Evolutionary conservation across 805 yeast genomes (phyloP).

Genomic region (Cyberlindnera meyerae): DNA sequence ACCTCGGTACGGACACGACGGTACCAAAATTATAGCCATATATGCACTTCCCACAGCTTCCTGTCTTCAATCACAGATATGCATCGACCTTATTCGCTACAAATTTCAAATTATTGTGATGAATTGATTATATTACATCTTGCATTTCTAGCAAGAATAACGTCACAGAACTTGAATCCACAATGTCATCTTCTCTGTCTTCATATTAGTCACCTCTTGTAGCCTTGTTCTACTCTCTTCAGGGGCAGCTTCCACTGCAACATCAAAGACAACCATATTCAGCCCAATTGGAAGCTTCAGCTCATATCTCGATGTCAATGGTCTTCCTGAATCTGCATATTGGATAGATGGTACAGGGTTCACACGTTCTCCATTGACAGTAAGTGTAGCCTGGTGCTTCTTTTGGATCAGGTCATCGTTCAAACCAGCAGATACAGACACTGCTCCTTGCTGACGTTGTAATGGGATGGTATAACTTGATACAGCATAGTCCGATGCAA

Average conservation of each 20-base stretch:
- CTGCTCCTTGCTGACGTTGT: slow-evolving; percentile 43
- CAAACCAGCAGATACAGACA: slow-evolving; percentile 40
- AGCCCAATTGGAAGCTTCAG: slow-evolving; percentile 43
- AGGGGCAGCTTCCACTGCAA: slow-evolving; percentile 28
- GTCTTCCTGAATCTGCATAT: slow-evolving; percentile 29
- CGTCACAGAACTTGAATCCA: slow-evolving; percentile 35
- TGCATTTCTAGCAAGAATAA: not conserved
- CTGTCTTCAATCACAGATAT: no score
- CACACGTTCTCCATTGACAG: slow-evolving; percentile 41
- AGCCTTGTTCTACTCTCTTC: slow-evolving; percentile 20
- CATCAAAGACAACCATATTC: slow-evolving; percentile 38
- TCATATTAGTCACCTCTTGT: slow-evolving; percentile 10
- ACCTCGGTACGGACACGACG: not conserved
- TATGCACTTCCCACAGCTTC: no score
- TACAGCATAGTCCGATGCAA: slow-evolving; percentile 32
- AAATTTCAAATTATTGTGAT: no score
- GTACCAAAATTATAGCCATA: no score
- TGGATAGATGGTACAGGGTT: slow-evolving; percentile 39
- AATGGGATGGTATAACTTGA: slow-evolving; percentile 40
- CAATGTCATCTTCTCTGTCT: slow-evolving; percentile 31
- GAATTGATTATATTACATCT: not conserved
- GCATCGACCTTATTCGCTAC: no score
- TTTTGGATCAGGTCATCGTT: slow-evolving; percentile 35
- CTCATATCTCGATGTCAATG: slow-evolving; percentile 36
- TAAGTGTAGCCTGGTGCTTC: slow-evolving; percentile 34